Percentiles rank a stretch among this genome's conserved stretches.
phyloP scores from a whole-genome alignment of 1,139 yeast genomes.

The Arxiozyma telluris region DNA sequence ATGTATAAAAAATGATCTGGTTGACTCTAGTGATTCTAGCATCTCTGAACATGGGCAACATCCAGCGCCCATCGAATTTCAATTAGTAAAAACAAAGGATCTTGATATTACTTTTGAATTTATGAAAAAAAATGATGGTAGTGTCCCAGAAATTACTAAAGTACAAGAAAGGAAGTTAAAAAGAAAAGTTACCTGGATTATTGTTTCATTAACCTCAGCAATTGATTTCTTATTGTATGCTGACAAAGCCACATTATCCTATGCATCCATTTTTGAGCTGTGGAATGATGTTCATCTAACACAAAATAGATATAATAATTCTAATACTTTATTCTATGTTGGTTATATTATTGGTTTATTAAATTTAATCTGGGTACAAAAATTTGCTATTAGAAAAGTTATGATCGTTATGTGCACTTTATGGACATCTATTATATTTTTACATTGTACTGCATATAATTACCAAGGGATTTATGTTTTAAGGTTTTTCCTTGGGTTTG shows the following conservation, averaged over 20 bases:
- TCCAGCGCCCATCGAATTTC: neutral
- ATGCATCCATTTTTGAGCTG: slow-evolving; percentile 37
- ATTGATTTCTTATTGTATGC: slow-evolving; percentile 36
- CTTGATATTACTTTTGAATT: slow-evolving; percentile 37
- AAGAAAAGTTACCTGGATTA: slow-evolving; percentile 31
- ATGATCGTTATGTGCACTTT: slow-evolving; percentile 29
- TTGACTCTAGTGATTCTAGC: neutral
- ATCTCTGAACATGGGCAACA: neutral
- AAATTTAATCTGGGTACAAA: slow-evolving; percentile 34
- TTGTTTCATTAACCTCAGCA: slow-evolving; percentile 33
- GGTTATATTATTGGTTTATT: slow-evolving; percentile 33
- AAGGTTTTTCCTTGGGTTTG: slow-evolving; percentile 40
- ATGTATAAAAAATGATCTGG: neutral
- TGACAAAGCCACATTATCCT: slow-evolving; percentile 40
- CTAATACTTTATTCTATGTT: slow-evolving; percentile 36
- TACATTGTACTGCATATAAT: slow-evolving; percentile 35
- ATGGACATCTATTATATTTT: slow-evolving; percentile 37
- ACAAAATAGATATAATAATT: slow-evolving; percentile 33
- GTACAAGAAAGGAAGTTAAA: slow-evolving; percentile 32
- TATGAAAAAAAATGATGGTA: slow-evolving; percentile 23
- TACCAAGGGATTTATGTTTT: slow-evolving; percentile 37
- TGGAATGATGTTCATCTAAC: slow-evolving; percentile 35
- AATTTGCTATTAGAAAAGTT: slow-evolving; percentile 31
- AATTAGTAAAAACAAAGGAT: slow-evolving; percentile 22
- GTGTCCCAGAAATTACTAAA: slow-evolving; percentile 31